Base-by-base conservation (phyloP, 345 rosid species). In the Camelina sativa region DNA sequence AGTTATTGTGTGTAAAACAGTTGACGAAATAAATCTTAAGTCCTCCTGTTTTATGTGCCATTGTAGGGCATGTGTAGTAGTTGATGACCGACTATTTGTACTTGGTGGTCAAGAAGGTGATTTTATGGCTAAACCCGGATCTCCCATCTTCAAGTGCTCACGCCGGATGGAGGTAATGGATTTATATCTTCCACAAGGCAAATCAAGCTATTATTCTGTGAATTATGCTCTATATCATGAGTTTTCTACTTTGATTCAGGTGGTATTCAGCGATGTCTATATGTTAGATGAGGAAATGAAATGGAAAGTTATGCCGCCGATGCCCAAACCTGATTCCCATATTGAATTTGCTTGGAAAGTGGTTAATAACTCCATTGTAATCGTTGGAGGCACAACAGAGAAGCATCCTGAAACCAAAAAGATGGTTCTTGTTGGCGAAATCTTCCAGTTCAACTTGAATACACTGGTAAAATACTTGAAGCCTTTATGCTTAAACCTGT, bases 261-360 rank as follows among this genome's bases (percentile, higher is more conserved):
- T 94, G 17, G 98, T 94, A 23, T 94, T 78, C 69, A 80, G 80
- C 64, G 92, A 90, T 73, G 97, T 94, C 13, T 86, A 88, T 87
- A 86, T 89, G 99, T 86, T 94, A 62, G 99, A 91, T 82, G 85
- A 85, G 67, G 92, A 88, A 77, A 90, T 87, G 91, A 87, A 92
- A 83, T 95, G 97, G 99, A 90, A 90, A 81, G 77, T 67, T 7
- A 67, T 90, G 61, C 88, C 97, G 64, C 48, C 97, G 0, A 85
- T 95, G 97, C 97, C 92, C 46, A 95, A 94, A 75, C 93, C 99
- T 1, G 89, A 92, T 76, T 95, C 99, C 11, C 99, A 92, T 75
- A 92, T 95, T 34, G 97, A 95, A 71, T 95, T 92, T 81, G 99
- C 99, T 71, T 95, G 99, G 99, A 78, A 77, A 13, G 63, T 90